phyloP scores from a whole-genome alignment of 768 basidiomycete species.

The Pleurotus sapidus region DNA sequence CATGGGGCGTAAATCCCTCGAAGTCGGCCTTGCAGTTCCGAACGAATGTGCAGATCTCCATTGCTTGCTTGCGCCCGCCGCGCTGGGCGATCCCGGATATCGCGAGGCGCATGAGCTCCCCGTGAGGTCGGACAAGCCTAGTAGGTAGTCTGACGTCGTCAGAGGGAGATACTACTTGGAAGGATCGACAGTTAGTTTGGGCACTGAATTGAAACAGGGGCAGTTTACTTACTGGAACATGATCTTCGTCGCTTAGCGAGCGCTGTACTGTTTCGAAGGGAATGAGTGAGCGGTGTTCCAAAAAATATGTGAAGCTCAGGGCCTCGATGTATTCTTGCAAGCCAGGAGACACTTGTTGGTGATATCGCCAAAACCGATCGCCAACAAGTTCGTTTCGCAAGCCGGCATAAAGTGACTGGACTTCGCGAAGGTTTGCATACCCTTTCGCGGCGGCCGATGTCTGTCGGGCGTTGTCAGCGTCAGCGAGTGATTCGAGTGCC shows the following conservation, averaged over 20 bases:
- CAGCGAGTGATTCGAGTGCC: conserved; percentile 31
- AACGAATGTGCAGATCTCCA: conserved; percentile 67
- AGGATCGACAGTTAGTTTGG: conserved; percentile 1
- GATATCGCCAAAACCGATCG: conserved; percentile 76
- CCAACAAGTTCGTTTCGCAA: conserved; percentile 62
- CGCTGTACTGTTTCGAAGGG: conserved; percentile 65
- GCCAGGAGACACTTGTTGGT: conserved; percentile 72
- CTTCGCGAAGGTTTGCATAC: conserved; percentile 61
- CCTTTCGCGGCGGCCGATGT: conserved; percentile 48
- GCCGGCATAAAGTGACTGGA: conserved; percentile 59
- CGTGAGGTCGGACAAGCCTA: conserved; percentile 91
- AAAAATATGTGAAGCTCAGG: conserved; percentile 82
- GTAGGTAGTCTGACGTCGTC: conserved; percentile 80
- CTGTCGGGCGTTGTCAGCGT: conserved; percentile 24
- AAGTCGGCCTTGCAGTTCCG: conserved; percentile 79
- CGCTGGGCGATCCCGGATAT: conserved; percentile 76
- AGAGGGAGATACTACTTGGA: conserved; percentile 67
- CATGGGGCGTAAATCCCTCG: conserved; percentile 68
- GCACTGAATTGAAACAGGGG: not conserved
- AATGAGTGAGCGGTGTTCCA: conserved; percentile 67
- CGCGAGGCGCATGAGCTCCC: conserved; percentile 95
- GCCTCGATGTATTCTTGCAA: conserved; percentile 97
- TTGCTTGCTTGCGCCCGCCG: conserved; percentile 62
- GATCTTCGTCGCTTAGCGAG: conserved; percentile 57
- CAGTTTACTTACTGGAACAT: conserved; percentile 53